A percentile compares a stretch with the other conserved stretches of the same genome.
Conservation (phyloP, 2,329 filamentous ascomycete genomes). For the Rachicladosporium sp. region DNA sequence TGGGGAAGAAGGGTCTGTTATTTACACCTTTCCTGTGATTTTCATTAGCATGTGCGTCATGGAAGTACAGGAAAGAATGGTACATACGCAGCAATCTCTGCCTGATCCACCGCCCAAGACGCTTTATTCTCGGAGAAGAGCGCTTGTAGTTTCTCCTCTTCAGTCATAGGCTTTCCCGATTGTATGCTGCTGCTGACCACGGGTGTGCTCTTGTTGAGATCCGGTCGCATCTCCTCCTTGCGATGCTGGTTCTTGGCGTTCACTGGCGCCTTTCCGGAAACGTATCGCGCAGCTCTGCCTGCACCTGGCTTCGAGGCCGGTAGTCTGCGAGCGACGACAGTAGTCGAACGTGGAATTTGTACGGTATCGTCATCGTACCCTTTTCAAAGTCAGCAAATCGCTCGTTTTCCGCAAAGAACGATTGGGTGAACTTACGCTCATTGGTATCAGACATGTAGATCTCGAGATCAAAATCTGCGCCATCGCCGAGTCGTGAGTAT, state of each 20-base stretch:
- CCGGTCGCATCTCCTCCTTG: slow-evolving; percentile 47
- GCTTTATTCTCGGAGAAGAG: slow-evolving; percentile 84
- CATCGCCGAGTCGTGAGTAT: slow-evolving; percentile 86
- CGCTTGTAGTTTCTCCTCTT: slow-evolving; percentile 85
- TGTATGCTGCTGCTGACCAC: slow-evolving; percentile 45
- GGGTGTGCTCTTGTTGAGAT: slow-evolving; percentile 28
- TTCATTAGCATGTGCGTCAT: slow-evolving; percentile 7
- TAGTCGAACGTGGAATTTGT: slow-evolving; percentile 88
- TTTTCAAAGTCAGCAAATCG: slow-evolving; percentile 28
- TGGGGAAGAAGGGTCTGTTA: slow-evolving; percentile 24
- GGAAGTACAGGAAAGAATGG: background rate
- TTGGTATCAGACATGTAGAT: slow-evolving; percentile 87
- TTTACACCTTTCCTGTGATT: slow-evolving; percentile 5
- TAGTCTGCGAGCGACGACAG: slow-evolving; percentile 75
- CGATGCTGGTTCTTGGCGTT: slow-evolving; percentile 71
- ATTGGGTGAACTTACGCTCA: slow-evolving; percentile 53
- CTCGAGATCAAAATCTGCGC: slow-evolving; percentile 87
- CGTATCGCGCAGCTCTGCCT: slow-evolving; percentile 84
- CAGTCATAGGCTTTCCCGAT: slow-evolving; percentile 70
- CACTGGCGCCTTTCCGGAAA: slow-evolving; percentile 88
- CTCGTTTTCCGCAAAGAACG: background rate
- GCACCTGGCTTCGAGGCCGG: slow-evolving; percentile 76
- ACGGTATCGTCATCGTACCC: slow-evolving; percentile 97
- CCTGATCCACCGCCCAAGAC: slow-evolving; percentile 86
- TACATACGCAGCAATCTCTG: slow-evolving; percentile 57